Conservation (phyloP, 2,329 filamentous ascomycete species). For the Kalmusia sp. region DNA sequence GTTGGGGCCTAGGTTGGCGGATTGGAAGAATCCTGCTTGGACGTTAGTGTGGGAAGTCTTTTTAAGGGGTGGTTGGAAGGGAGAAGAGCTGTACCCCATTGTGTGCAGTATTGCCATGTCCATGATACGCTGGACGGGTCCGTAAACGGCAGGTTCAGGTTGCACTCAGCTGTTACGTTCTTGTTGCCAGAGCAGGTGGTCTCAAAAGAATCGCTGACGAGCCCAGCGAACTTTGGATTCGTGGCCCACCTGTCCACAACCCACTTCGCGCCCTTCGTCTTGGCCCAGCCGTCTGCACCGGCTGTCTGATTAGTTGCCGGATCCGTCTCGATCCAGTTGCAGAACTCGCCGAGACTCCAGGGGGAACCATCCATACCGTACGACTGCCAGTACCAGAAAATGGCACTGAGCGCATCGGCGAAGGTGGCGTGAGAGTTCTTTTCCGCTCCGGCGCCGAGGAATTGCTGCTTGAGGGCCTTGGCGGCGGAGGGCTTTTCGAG, state of each 20-base stretch:
- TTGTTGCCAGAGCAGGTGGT: conserved; percentile 50
- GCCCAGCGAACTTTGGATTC: conserved; percentile 42
- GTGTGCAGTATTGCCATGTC: conserved; percentile 61
- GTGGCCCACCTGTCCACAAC: conserved; percentile 52
- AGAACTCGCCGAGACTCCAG: conserved; percentile 50
- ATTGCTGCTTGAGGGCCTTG: conserved; percentile 54
- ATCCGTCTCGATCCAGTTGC: conserved; percentile 56
- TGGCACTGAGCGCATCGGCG: conserved; percentile 50
- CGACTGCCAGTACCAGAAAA: conserved; percentile 54
- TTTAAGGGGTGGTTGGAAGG: neutral
- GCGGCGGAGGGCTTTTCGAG: conserved; percentile 46
- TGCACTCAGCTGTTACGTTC: conserved; percentile 39
- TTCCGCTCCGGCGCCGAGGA: conserved; percentile 56
- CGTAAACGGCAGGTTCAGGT: conserved; percentile 43
- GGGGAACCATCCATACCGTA: conserved; percentile 50
- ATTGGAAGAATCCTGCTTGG: conserved; percentile 54
- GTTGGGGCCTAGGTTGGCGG: conserved; percentile 56
- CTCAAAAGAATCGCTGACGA: conserved; percentile 48
- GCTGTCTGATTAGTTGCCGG: conserved; percentile 44
- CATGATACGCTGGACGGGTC: conserved; percentile 52
- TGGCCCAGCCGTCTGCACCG: conserved; percentile 51
- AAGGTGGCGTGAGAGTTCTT: conserved; percentile 57
- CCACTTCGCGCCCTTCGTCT: conserved; percentile 49
- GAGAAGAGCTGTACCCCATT: conserved; percentile 52
- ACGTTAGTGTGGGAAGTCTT: neutral